Evolutionary conservation across 352 stramenopile genomes (phyloP).

Genomic region (Pythium dissotocum): DNA sequence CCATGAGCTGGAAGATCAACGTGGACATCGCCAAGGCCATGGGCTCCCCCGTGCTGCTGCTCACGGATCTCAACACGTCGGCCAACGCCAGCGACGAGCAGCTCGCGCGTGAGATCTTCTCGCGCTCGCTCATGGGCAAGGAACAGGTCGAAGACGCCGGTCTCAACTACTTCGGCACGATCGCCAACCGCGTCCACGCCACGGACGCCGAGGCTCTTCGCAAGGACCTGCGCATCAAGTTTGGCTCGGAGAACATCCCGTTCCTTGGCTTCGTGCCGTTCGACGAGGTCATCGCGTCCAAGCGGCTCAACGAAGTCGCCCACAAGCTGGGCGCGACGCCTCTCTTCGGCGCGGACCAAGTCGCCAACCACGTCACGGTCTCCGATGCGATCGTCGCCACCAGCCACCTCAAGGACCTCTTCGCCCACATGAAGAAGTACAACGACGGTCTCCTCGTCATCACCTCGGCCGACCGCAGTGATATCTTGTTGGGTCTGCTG

Average conservation of each 20-base stretch:
- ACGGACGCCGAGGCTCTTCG: slow-evolving; percentile 41
- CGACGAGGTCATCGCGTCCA: slow-evolving; percentile 73
- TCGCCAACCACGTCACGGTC: slow-evolving; percentile 73
- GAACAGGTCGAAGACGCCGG: slow-evolving; percentile 62
- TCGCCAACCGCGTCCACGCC: slow-evolving; percentile 66
- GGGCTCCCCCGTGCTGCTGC: slow-evolving; percentile 57
- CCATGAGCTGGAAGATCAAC: slow-evolving; percentile 82
- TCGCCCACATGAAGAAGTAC: slow-evolving; percentile 76
- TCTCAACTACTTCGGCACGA: slow-evolving; percentile 69
- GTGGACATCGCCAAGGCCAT: slow-evolving; percentile 75
- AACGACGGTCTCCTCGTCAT: slow-evolving; percentile 78
- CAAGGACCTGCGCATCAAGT: slow-evolving; percentile 31
- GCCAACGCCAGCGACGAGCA: slow-evolving; percentile 31
- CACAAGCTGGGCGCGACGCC: slow-evolving; percentile 63
- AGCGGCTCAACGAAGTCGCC: slow-evolving; percentile 75
- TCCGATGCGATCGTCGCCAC: slow-evolving; percentile 66
- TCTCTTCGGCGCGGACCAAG: slow-evolving; percentile 57
- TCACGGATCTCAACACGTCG: slow-evolving; percentile 51
- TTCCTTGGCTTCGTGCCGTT: slow-evolving; percentile 70
- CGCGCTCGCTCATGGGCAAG: slow-evolving; percentile 52
- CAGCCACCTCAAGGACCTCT: slow-evolving; percentile 73
- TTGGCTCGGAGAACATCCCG: slow-evolving; percentile 44
- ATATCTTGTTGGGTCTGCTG: slow-evolving; percentile 71
- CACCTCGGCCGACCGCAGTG: slow-evolving; percentile 70
- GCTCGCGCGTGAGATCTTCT: slow-evolving; percentile 52